Evolutionary conservation across 2,329 filamentous ascomycete species (phyloP).

Genomic region (Diaporthe sp.): DNA sequence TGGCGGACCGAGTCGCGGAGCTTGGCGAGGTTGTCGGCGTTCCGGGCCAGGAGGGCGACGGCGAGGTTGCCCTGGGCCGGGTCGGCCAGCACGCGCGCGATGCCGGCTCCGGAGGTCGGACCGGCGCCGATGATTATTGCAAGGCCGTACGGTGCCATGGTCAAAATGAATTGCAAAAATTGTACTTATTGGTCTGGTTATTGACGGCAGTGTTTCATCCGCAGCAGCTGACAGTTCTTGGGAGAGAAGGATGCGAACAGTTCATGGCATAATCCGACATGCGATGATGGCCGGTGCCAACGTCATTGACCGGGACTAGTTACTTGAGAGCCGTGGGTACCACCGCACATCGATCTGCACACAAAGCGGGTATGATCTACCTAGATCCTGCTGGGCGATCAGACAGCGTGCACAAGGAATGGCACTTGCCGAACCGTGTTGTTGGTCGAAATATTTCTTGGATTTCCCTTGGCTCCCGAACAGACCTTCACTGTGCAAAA

Average conservation of each 20-base stretch:
- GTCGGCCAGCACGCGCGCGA: constrained; percentile 66
- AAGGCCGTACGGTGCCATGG: constrained; percentile 62
- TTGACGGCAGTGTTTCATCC: not conserved
- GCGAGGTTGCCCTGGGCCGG: constrained; percentile 67
- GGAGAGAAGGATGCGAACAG: not conserved
- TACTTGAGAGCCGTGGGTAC: not conserved
- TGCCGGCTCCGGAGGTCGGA: constrained; percentile 65
- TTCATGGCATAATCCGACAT: constrained; percentile 13
- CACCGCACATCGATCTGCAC: constrained; percentile 4
- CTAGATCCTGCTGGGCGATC: constrained; percentile 15
- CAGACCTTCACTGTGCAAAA: not conserved
- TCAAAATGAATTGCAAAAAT: not conserved
- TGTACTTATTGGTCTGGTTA: not conserved
- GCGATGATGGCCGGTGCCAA: constrained; percentile 25
- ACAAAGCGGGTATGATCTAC: constrained; percentile 2
- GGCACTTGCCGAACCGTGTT: constrained; percentile 5
- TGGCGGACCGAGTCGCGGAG: constrained; percentile 57
- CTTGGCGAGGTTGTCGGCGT: constrained; percentile 58
- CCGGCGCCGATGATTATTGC: constrained; percentile 66
- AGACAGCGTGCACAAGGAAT: not conserved
- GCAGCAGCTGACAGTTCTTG: not conserved
- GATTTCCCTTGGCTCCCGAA: not conserved
- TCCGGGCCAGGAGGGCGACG: constrained; percentile 66
- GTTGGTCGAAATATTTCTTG: not conserved
- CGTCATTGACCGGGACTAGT: constrained; percentile 19